Percentiles rank a stretch among this genome's conserved stretches.
These are phyloP conservation scores for Detonula confervacea DNA, from an alignment of 352 stramenopile species.

Conservation along the genomic window DNA sequence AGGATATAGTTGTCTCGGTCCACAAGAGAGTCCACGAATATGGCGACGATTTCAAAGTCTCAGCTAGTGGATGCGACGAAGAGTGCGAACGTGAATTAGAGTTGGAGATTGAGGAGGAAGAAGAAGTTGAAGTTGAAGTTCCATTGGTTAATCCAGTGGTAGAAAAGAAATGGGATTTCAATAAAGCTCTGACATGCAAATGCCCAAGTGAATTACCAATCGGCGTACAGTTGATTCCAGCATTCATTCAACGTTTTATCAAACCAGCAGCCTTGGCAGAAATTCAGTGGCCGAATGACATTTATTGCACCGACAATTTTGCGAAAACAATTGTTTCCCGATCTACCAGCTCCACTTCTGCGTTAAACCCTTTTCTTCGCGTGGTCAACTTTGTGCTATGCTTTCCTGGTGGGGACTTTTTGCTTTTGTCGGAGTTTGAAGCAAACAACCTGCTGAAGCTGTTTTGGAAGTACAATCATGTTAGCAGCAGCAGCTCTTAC, in stretches of 20 bases:
- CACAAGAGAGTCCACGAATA: conserved; percentile 34
- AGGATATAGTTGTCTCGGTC: conserved; percentile 34
- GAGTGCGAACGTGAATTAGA: conserved; percentile 80
- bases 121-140: conserved; percentile 60
- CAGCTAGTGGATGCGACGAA: conserved; percentile 49
- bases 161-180: conserved; percentile 54
- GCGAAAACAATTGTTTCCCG: conserved; percentile 34
- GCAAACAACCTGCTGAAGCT: conserved; percentile 57
- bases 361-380: conserved; percentile 57
- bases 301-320: conserved; percentile 64
- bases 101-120: conserved; percentile 61
- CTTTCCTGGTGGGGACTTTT: conserved; percentile 44
- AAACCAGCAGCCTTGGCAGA: conserved; percentile 10
- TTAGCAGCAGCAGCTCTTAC: conserved; percentile 14
- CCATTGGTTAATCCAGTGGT: conserved; percentile 25
- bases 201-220: conserved; percentile 25
- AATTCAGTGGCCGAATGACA: conserved; percentile 38
- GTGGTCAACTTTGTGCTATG: conserved; percentile 48
- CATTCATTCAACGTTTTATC: conserved; percentile 34
- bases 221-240: conserved; percentile 13
- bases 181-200: conserved; percentile 19
- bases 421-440: conserved; percentile 75
- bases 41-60: conserved; percentile 43
- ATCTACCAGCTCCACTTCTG: conserved; percentile 2
- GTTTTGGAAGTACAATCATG: conserved; percentile 54